Evolutionary conservation across 2,329 filamentous ascomycete genomes (phyloP), one percentile per base, ranked within the genome.

Genomic region (Thelonectria rubi): DNA sequence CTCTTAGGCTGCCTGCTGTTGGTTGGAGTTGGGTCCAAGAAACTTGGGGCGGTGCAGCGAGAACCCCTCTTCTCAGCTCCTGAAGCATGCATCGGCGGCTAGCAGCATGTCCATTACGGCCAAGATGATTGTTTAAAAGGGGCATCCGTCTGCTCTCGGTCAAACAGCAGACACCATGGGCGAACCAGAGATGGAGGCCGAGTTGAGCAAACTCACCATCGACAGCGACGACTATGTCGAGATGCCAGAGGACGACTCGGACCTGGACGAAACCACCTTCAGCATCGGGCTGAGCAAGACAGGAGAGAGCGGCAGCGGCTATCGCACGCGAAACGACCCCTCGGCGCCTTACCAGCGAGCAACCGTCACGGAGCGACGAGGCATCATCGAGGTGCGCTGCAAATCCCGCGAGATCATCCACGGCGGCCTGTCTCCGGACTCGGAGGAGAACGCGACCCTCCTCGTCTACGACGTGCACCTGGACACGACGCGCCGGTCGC

Each of bases 261-360:
- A 68, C n/a, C 45, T 65, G 6, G 63, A 67, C 7, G 26, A 63
- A 2, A 65, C 65, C 6, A 65, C 61, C 8, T 21, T 69, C 47
- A 65, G 48, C 32, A 66, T 69, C 37, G 60, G 59, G 5, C 18
- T 69, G 24, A 62, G 63, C 49, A 68, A 65, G 45, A 55, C 55
- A 0, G 65, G 63, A 20, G 66, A 65, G 12, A 43, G 52, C 1
- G 55, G 64, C 10, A 69, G 65, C 34, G 64, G 63, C n/a, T 71
- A 68, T 51, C 65, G 66, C 14, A 67, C 62, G 17, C 64, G 63
- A 17, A 73, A 73, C 20, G 62, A 70, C 42, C 69, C 64, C 8
- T 46, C 57, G 1, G 47, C 47, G 7, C 69, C 69, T 0, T 70
- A 63, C 7, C 73, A 74, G 32, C 63, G 65, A 59, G 7, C 37